phyloP scores from a whole-genome alignment of 169 alveolate genomes.

The Cryptosporidium sp. region DNA sequence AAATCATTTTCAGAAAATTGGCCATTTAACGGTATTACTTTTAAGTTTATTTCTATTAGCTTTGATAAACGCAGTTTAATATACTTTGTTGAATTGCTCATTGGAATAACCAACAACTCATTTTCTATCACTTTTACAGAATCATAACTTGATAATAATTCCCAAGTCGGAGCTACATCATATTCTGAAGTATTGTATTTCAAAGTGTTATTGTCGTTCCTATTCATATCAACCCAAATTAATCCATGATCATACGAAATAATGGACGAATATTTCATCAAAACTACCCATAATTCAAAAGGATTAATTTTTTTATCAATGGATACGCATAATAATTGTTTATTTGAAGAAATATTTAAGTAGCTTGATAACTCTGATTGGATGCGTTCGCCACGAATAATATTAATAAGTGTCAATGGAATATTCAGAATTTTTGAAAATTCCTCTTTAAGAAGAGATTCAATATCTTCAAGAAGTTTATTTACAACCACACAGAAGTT shows the following conservation, averaged over 20 bases:
- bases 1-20: neutral
- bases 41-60: slow-evolving; percentile 2
- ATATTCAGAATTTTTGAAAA: slow-evolving; percentile 9
- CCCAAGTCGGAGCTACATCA: neutral
- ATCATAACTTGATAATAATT: neutral
- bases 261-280: slow-evolving; percentile 21
- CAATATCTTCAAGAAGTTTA: neutral
- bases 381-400: neutral
- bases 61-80: neutral
- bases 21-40: neutral
- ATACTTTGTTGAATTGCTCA: neutral
- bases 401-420: neutral
- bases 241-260: neutral
- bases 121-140: slow-evolving; percentile 8
- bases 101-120: slow-evolving; percentile 12
- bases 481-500: slow-evolving; percentile 16
- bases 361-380: neutral
- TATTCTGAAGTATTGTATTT: neutral
- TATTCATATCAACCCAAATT: slow-evolving; percentile 16
- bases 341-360: neutral
- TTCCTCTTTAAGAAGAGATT: neutral
- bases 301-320: slow-evolving; percentile 37
- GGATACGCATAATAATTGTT: neutral
- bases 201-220: neutral
- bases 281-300: slow-evolving; percentile 46